Base-by-base conservation (phyloP, 768 basidiomycete species). In the Crucibulum laeve region DNA sequence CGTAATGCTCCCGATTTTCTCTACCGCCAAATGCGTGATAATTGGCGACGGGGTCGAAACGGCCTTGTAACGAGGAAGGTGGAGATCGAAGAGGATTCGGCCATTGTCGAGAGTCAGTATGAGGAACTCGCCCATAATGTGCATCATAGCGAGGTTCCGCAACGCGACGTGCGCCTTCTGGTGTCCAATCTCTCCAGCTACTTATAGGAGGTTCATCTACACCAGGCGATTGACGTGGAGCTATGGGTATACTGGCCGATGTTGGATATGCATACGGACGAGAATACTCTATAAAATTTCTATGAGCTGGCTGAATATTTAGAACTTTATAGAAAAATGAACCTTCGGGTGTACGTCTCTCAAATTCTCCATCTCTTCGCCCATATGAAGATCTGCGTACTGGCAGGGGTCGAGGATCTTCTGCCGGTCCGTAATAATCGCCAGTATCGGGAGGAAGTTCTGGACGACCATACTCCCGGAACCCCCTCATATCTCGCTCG, bases 71-170 rank as follows among this genome's bases (percentile, higher is more conserved):
- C 8, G 10, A 32, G 10, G 28, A 32, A 32, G 28, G 15, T 32
- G 28, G 15, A 32, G 28, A 32, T 10, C 28, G 28, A 10, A 15
- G 10, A 15, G 28, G 28, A 15, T 15, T 15, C 8, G 10, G 28
- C 28, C 28, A 32, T 10, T 10, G 28, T 32, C 28, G 10, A 15
- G 28, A 32, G 36, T 8, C 36, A 18, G 36, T 19, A 19, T 37
- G 36, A 8, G 10, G 36, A 8, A 18, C 10, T 18, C 36, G 36
- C 17, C 17, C 19, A 17, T 11, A n/a, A 25, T 26, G 22, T 13
- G n/a, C 8, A 13, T 43, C 18, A 32, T 53, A 19, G 56, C 53
- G 38, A 52, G 55, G 5, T 54, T 53, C 40, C 55, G 51, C 2
- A 54, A 17, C 14, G 13, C 25, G 25, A 32, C 35, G 42, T 8